Conservation (phyloP, 108 stramenopile species). For the Discostella stelligeroides region DNA sequence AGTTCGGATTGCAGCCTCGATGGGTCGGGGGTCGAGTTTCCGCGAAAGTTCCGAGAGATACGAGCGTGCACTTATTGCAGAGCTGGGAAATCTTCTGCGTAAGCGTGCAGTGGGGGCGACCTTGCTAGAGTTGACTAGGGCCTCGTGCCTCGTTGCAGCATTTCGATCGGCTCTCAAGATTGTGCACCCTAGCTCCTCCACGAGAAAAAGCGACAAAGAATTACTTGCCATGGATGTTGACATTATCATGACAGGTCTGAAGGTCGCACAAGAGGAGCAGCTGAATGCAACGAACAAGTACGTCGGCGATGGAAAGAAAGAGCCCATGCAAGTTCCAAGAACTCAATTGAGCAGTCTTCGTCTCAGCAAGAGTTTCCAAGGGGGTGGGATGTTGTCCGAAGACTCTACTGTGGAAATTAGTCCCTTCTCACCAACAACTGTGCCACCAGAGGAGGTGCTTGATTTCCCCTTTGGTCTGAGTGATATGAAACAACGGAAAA, state of each 20-base stretch:
- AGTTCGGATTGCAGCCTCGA: slow-evolving; percentile 32
- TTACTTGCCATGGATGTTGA: slow-evolving; percentile 87
- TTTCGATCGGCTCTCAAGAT: slow-evolving; percentile 90
- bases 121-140: slow-evolving; percentile 76
- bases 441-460: slow-evolving; percentile 77
- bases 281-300: slow-evolving; percentile 77
- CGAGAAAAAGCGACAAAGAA: slow-evolving; percentile 81
- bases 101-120: slow-evolving; percentile 74
- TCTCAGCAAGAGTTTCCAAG: slow-evolving; percentile 27
- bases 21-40: slow-evolving; percentile 66
- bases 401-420: slow-evolving; percentile 1
- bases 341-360: slow-evolving; percentile 35
- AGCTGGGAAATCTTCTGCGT: slow-evolving; percentile 77
- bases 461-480: slow-evolving; percentile 84
- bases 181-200: slow-evolving; percentile 84
- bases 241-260: slow-evolving; percentile 83
- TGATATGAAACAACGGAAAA: slow-evolving; percentile 64
- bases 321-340: slow-evolving; percentile 62
- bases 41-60: slow-evolving; percentile 88
- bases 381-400: slow-evolving; percentile 30
- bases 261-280: slow-evolving; percentile 90
- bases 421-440: slow-evolving; percentile 34
- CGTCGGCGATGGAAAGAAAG: slow-evolving; percentile 73
- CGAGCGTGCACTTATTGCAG: slow-evolving; percentile 79
- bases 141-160: slow-evolving; percentile 80